Percentiles rank a stretch among this genome's conserved stretches.
Conservation (phyloP, 768 basidiomycete genomes). For the Chiua virens region DNA sequence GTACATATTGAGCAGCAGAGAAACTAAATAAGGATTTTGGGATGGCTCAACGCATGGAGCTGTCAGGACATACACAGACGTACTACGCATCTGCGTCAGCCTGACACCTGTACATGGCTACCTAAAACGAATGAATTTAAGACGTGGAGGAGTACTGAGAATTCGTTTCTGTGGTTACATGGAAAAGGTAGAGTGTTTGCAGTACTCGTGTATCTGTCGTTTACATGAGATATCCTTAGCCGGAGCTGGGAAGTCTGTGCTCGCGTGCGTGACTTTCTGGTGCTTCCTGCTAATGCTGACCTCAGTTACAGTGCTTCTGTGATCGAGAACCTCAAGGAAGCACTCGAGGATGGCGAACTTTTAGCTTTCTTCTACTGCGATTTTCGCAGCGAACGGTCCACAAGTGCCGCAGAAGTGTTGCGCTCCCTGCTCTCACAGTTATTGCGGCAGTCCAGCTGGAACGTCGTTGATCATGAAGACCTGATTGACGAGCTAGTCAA, state of each 20-base stretch:
- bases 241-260: slow-evolving; percentile 16
- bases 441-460: not conserved
- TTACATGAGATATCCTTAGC: not conserved
- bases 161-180: slow-evolving; percentile 11
- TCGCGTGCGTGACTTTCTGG: not conserved
- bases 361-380: slow-evolving; percentile 21
- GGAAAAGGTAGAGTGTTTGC: slow-evolving; percentile 10
- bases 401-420: slow-evolving; percentile 7
- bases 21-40: slow-evolving; percentile 1
- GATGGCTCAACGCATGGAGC: slow-evolving; percentile 3
- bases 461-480: not conserved
- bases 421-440: slow-evolving; percentile 18
- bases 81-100: not conserved
- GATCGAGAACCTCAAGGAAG: slow-evolving; percentile 1
- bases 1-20: not conserved
- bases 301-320: slow-evolving; percentile 7
- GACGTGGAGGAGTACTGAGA: not conserved
- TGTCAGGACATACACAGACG: not conserved
- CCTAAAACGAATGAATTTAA: not conserved
- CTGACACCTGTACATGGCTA: slow-evolving; percentile 14
- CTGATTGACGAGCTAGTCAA: not conserved
- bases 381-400: slow-evolving; percentile 13
- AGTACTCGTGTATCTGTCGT: not conserved
- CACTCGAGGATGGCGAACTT: not conserved
- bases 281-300: not conserved